Conservation (phyloP, 768 basidiomycete species). For the Russula virescens region DNA sequence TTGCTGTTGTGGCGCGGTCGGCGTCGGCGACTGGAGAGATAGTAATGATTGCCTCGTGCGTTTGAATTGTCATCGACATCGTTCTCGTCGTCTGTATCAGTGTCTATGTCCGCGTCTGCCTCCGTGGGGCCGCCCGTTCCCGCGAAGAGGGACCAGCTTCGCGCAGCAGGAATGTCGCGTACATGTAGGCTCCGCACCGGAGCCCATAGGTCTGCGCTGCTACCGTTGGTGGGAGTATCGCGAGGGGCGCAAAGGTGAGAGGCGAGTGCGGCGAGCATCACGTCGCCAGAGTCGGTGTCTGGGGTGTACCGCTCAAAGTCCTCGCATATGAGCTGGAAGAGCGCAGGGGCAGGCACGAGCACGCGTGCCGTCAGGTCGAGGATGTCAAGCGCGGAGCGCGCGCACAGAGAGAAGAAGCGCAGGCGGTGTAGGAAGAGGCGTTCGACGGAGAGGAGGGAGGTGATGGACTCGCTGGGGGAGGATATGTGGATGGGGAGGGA, state of each 20-base stretch:
- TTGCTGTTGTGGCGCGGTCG: neutral
- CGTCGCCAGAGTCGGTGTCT: constrained; percentile 11
- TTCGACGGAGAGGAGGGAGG: constrained; percentile 6
- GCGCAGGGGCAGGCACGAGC: constrained; percentile 12
- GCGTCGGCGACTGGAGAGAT: too few relatives aligned
- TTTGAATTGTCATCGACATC: neutral
- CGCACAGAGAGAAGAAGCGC: constrained; percentile 17
- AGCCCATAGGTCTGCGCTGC: constrained; percentile 6
- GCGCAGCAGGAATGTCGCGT: constrained; percentile 16
- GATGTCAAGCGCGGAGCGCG: constrained; percentile 20
- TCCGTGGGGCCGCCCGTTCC: constrained; percentile 3
- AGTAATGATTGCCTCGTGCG: too few relatives aligned
- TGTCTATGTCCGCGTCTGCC: neutral
- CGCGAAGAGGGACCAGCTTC: constrained; percentile 20
- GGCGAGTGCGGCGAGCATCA: constrained; percentile 20
- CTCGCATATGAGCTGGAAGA: constrained; percentile 21
- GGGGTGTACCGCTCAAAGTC: constrained; percentile 13
- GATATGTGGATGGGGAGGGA: constrained; percentile 16
- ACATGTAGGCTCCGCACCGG: constrained; percentile 11
- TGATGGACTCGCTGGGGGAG: constrained; percentile 2
- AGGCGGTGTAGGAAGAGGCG: constrained; percentile 11
- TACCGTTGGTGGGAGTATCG: neutral
- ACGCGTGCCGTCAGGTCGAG: constrained; percentile 13
- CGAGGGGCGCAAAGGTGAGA: constrained; percentile 14
- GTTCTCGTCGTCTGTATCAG: neutral